A percentile compares a stretch with the other conserved stretches of the same genome.
phyloP scores from a whole-genome alignment of 129 eudicot genomes.

The Artemisia argyi region DNA sequence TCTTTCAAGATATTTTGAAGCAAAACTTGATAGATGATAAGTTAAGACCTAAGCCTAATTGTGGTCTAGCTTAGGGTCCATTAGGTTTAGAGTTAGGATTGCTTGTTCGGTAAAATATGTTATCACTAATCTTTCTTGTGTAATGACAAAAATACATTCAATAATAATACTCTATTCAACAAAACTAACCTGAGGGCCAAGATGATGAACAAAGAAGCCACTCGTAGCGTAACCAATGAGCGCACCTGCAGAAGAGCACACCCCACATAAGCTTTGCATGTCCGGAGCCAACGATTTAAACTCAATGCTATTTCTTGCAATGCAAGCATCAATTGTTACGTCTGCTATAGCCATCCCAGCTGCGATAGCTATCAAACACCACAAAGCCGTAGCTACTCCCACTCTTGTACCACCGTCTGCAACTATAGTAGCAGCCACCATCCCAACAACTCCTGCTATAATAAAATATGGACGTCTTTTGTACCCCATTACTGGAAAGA shows the following conservation, averaged over 20 bases:
- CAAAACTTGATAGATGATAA: too few species aligned
- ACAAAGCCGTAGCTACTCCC: constrained; percentile 44
- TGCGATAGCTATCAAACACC: constrained; percentile 44
- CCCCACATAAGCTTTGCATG: constrained; percentile 62
- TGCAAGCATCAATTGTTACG: constrained; percentile 72
- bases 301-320: constrained; percentile 61
- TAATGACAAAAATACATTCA: neutral
- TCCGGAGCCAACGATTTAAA: constrained; percentile 52
- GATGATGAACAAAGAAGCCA: constrained; percentile 59
- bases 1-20: too few species aligned
- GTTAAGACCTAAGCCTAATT: too few species aligned
- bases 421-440: constrained; percentile 37
- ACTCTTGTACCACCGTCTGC: constrained; percentile 30
- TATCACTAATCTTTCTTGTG: neutral
- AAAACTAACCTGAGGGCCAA: constrained; percentile 58
- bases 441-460: constrained; percentile 48
- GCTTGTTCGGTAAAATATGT: neutral
- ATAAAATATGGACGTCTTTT: constrained; percentile 53
- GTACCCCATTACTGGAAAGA: constrained; percentile 55
- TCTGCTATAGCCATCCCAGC: constrained; percentile 61
- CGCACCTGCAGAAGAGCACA: constrained; percentile 53
- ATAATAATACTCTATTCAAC: too few species aligned
- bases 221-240: constrained; percentile 58
- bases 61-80: too few species aligned
- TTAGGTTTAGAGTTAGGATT: too few species aligned